Conservation (phyloP, 129 eudicot genomes). For the Apium graveolens region DNA sequence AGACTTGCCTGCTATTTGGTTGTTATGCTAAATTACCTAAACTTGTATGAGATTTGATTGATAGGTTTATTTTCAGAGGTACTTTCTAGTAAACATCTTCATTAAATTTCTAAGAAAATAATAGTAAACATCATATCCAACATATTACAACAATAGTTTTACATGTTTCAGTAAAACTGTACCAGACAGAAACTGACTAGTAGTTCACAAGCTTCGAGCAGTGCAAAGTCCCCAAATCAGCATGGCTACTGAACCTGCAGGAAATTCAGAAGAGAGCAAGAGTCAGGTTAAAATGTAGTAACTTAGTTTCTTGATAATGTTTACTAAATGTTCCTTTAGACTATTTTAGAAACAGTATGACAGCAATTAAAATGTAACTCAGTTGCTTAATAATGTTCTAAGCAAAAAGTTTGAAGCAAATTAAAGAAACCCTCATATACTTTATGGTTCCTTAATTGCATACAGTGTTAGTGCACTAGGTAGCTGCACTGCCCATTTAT, state of each 20-base stretch:
- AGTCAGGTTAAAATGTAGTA: not conserved
- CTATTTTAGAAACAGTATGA: not conserved
- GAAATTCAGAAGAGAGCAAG: not conserved
- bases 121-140: not conserved
- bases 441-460: not conserved
- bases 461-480: not conserved
- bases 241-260: conserved; percentile 8
- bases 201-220: not conserved
- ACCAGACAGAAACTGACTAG: not conserved
- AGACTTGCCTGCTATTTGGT: no score
- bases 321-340: not conserved
- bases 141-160: not conserved
- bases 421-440: not conserved
- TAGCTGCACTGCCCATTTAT: not conserved
- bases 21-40: no score
- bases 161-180: not conserved
- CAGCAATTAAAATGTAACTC: not conserved
- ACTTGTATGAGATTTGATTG: no score
- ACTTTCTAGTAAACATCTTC: not conserved
- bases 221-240: not conserved
- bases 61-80: no score
- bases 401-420: not conserved
- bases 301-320: not conserved
- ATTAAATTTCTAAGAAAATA: not conserved
- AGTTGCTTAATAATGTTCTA: not conserved